Conservation (phyloP, 2,329 filamentous ascomycete species). For the Penicillium sp. region DNA sequence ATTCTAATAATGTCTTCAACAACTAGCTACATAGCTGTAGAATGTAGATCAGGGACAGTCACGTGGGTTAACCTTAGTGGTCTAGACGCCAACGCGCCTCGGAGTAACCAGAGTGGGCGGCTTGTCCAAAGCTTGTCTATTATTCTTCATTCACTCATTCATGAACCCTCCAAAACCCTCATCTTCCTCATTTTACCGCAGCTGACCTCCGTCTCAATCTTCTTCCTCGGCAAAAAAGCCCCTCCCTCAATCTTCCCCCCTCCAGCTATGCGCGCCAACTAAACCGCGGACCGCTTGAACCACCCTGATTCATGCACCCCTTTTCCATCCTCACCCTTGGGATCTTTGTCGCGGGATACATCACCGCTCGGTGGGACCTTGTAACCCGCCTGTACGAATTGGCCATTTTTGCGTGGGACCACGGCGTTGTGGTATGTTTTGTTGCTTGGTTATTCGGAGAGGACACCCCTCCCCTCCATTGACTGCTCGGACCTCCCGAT, state of each 20-base stretch:
- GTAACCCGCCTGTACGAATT: slow-evolving; percentile 97
- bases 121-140: slow-evolving; percentile 13
- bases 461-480: slow-evolving; percentile 15
- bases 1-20: not conserved
- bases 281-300: slow-evolving; percentile 35
- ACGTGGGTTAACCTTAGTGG: slow-evolving; percentile 25
- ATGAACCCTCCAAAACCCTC: not conserved
- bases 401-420: slow-evolving; percentile 95
- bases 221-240: not conserved
- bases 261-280: slow-evolving; percentile 42
- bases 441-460: slow-evolving; percentile 14
- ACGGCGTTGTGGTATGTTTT: slow-evolving; percentile 86
- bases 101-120: slow-evolving; percentile 13
- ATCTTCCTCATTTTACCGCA: not conserved
- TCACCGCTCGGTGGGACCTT: slow-evolving; percentile 98
- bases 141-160: slow-evolving; percentile 12
- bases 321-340: slow-evolving; percentile 94
- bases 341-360: slow-evolving; percentile 99
- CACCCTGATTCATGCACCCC: slow-evolving; percentile 78
- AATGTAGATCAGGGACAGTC: slow-evolving; percentile 16
- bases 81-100: slow-evolving; percentile 28
- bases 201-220: not conserved
- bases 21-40: not conserved
- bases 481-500: slow-evolving; percentile 7
- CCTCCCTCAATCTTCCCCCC: slow-evolving; percentile 3